These are phyloP conservation scores for Scolecobasidium constrictum DNA, from an alignment of 2,329 filamentous ascomycete genomes.

Conservation along the genomic window DNA sequence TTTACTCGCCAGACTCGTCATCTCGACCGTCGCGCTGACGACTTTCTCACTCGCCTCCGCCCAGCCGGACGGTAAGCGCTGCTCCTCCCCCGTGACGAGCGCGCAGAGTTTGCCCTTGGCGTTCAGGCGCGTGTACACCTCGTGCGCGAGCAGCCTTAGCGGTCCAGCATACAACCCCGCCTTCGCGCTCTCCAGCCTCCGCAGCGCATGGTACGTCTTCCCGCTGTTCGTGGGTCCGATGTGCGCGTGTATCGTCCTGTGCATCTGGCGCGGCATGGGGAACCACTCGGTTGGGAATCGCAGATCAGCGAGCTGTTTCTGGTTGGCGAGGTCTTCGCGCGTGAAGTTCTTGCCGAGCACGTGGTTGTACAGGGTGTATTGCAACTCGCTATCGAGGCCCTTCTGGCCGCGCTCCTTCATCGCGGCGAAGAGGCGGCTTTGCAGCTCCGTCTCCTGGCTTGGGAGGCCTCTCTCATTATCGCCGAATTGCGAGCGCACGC, in stretches of 20 bases:
- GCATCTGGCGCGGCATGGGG: slow-evolving; percentile 66
- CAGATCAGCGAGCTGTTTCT: slow-evolving; percentile 56
- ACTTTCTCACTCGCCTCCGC: slow-evolving; percentile 43
- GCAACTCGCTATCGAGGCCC: slow-evolving; percentile 48
- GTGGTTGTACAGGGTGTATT: slow-evolving; percentile 51
- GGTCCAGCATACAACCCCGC: slow-evolving; percentile 85
- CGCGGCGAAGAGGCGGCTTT: background rate
- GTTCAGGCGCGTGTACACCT: slow-evolving; percentile 81
- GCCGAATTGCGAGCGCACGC: background rate
- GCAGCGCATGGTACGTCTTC: slow-evolving; percentile 90
- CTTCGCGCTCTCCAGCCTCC: slow-evolving; percentile 66
- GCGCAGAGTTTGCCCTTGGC: slow-evolving; percentile 68
- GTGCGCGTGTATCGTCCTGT: slow-evolving; percentile 79
- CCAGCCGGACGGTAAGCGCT: slow-evolving; percentile 45
- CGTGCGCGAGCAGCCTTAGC: slow-evolving; percentile 77
- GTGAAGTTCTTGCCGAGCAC: slow-evolving; percentile 23
- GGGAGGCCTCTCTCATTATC: background rate
- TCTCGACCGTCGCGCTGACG: slow-evolving; percentile 88
- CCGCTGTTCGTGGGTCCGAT: slow-evolving; percentile 96
- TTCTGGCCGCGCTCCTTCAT: slow-evolving; percentile 29
- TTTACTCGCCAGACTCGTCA: slow-evolving; percentile 53
- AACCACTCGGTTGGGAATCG: slow-evolving; percentile 91
- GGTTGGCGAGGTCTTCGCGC: slow-evolving; percentile 23
- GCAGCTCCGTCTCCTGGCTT: background rate
- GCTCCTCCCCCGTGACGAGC: slow-evolving; percentile 84